These are phyloP conservation scores for Wickerhamiella occidentalis DNA, from an alignment of 805 yeast genomes.

Conservation along the genomic window DNA sequence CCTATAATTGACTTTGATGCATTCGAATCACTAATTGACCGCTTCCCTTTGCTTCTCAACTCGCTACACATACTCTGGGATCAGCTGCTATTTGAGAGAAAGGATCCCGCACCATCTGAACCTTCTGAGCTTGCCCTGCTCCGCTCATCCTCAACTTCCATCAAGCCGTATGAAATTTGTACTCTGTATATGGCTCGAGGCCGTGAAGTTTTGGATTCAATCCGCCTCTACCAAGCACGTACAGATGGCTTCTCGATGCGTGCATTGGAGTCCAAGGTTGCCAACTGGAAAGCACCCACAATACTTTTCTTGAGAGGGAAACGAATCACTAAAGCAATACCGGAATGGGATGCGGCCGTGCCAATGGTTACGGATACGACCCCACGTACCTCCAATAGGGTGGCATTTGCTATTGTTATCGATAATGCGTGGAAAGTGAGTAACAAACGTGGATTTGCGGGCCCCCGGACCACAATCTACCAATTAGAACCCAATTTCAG, in stretches of 20 bases:
- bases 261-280: slow-evolving; percentile 67
- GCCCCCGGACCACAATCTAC: slow-evolving; percentile 41
- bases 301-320: slow-evolving; percentile 58
- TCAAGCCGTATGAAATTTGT: slow-evolving; percentile 31
- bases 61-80: slow-evolving; percentile 38
- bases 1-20: slow-evolving; percentile 16
- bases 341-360: slow-evolving; percentile 11
- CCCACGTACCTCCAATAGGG: slow-evolving; percentile 14
- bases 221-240: slow-evolving; percentile 58
- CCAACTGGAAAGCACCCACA: slow-evolving; percentile 87
- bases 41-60: slow-evolving; percentile 22
- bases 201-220: slow-evolving; percentile 26
- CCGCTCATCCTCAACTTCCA: slow-evolving; percentile 21
- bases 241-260: slow-evolving; percentile 79
- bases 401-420: slow-evolving; percentile 54
- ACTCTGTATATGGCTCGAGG: slow-evolving; percentile 34
- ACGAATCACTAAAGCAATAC: slow-evolving; percentile 15
- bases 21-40: slow-evolving; percentile 11
- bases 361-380: slow-evolving; percentile 14
- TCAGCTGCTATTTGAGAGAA: slow-evolving; percentile 30
- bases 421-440: slow-evolving; percentile 68
- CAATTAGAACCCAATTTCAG: slow-evolving; percentile 59
- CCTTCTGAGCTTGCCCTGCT: neutral
- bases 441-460: slow-evolving; percentile 63
- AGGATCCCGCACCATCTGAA: neutral